Conservation (phyloP, 2,329 filamentous ascomycete genomes). For the Ophiocordyceps camponoti-rufipedis region DNA sequence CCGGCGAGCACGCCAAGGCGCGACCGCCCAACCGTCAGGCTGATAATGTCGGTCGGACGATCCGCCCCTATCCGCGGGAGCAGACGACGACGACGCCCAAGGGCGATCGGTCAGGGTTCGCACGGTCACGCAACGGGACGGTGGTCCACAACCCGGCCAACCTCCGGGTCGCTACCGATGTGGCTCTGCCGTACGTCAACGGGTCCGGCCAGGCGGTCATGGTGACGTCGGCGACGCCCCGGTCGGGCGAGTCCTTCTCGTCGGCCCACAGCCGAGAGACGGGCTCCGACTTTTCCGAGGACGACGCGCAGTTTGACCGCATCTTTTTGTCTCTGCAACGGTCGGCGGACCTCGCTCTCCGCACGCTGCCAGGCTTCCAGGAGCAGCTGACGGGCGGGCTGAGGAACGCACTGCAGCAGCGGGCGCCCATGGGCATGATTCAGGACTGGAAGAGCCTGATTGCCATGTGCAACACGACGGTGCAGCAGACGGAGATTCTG, state of each 20-base stretch:
- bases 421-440: conserved; percentile 38
- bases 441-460: conserved; percentile 55
- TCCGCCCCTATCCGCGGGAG: conserved; percentile 31
- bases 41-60: conserved; percentile 22
- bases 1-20: conserved; percentile 8
- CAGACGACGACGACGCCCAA: conserved; percentile 34
- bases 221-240: conserved; percentile 48
- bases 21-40: conserved; percentile 4
- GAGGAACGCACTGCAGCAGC: conserved; percentile 41
- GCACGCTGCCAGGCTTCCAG: conserved; percentile 51
- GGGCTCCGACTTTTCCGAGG: conserved; percentile 48
- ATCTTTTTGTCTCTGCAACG: conserved; percentile 62
- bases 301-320: conserved; percentile 65
- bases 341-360: conserved; percentile 56
- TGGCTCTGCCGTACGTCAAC: conserved; percentile 26
- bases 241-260: conserved; percentile 66
- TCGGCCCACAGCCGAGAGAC: conserved; percentile 28
- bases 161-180: conserved; percentile 37
- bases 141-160: conserved; percentile 31
- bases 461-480: conserved; percentile 48
- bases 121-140: conserved; percentile 16
- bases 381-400: conserved; percentile 47
- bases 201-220: conserved; percentile 30
- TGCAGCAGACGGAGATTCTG: conserved; percentile 57
- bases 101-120: conserved; percentile 23